A percentile compares a stretch with the other conserved stretches of the same genome.
Evolutionary conservation across 2,329 filamentous ascomycete genomes (phyloP).

Genomic region (Rachicladosporium sp.): DNA sequence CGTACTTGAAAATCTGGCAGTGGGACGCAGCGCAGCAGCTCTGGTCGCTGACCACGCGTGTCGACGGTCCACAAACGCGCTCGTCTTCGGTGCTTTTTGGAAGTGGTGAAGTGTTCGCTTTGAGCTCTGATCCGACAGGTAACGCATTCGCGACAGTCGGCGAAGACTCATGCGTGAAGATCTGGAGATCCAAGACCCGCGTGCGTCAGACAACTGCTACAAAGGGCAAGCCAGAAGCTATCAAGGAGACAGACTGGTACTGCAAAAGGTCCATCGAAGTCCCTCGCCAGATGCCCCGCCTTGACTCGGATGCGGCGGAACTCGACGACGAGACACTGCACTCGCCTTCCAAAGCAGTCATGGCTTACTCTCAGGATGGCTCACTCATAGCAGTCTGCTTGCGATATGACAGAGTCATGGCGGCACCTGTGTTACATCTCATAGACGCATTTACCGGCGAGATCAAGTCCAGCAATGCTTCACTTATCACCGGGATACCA

Average conservation of each 20-base stretch:
- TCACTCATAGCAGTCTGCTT: constrained; percentile 53
- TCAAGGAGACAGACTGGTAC: constrained; percentile 59
- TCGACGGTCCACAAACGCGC: constrained; percentile 64
- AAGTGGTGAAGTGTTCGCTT: constrained; percentile 52
- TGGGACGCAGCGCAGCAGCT: constrained; percentile 42
- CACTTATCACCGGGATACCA: constrained; percentile 37
- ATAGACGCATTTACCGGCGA: constrained; percentile 60
- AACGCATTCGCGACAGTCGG: constrained; percentile 75
- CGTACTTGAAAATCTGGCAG: constrained; percentile 85
- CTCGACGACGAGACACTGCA: constrained; percentile 22
- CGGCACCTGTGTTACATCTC: constrained; percentile 56
- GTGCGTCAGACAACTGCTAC: constrained; percentile 38
- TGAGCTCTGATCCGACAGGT: constrained; percentile 57
- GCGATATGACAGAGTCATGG: constrained; percentile 16
- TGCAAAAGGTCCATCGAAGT: constrained; percentile 47
- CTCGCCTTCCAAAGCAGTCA: constrained; percentile 40
- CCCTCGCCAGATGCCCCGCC: constrained; percentile 18
- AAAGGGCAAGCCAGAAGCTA: constrained; percentile 40
- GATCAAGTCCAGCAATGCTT: constrained; percentile 52
- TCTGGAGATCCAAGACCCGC: constrained; percentile 68
- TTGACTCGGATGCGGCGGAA: constrained; percentile 19
- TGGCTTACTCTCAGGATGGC: constrained; percentile 74
- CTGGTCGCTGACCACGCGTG: constrained; percentile 68
- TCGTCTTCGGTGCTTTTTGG: constrained; percentile 14
- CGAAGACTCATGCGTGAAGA: constrained; percentile 60